These are phyloP conservation scores for Agaricus blazei DNA, from an alignment of 768 basidiomycete genomes.

Conservation along the genomic window DNA sequence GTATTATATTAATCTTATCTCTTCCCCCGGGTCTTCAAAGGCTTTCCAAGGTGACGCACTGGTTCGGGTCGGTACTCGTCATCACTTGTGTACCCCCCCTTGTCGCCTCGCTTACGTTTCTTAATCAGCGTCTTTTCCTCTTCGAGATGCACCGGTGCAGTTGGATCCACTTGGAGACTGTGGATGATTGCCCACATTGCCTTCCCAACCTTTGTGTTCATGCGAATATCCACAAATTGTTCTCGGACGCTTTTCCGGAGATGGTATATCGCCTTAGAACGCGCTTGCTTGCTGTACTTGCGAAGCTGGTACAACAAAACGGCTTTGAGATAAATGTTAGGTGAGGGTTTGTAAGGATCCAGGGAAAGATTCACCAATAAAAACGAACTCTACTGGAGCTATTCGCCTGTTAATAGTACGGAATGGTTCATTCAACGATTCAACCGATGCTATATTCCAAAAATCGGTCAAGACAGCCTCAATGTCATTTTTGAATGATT, in stretches of 20 bases:
- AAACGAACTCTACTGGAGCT: conserved; percentile 75
- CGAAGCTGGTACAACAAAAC: conserved; percentile 58
- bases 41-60: conserved; percentile 31
- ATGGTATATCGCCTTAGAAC: conserved; percentile 49
- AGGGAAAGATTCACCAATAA: conserved; percentile 49
- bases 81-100: conserved; percentile 28
- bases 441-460: conserved; percentile 43
- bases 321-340: conserved; percentile 34
- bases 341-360: neutral
- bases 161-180: conserved; percentile 27
- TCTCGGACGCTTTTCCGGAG: conserved; percentile 54
- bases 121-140: conserved; percentile 1
- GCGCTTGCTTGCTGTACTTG: conserved; percentile 35
- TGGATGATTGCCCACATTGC: conserved; percentile 56
- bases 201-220: conserved; percentile 50
- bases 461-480: conserved; percentile 49
- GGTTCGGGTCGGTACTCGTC: conserved; percentile 47
- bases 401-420: conserved; percentile 51
- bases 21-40: conserved; percentile 35
- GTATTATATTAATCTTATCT: conserved; percentile 10
- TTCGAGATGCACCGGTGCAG: conserved; percentile 22
- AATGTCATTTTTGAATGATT: conserved; percentile 49
- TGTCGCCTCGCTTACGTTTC: conserved; percentile 27
- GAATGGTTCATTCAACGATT: conserved; percentile 42
- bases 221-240: conserved; percentile 58